Percentiles rank a stretch among this genome's conserved stretches.
phyloP scores from a whole-genome alignment of 805 yeast genomes.

The Komagataella pastoris region DNA sequence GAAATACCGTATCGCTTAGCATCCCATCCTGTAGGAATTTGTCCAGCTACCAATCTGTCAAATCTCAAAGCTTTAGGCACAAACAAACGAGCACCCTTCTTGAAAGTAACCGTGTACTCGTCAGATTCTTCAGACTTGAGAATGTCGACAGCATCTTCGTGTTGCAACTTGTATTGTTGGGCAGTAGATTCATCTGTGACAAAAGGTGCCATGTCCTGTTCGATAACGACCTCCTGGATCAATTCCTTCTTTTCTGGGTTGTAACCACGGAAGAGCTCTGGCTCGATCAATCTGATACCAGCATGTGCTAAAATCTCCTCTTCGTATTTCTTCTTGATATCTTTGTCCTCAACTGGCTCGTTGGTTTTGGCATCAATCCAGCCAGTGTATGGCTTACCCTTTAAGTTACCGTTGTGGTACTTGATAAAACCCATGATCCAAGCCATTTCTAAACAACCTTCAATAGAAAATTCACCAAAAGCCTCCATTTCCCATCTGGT shows the following conservation, averaged over 20 bases:
- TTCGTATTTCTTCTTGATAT: slow-evolving; percentile 87
- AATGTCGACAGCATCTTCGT: slow-evolving; percentile 86
- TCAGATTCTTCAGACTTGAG: slow-evolving; percentile 83
- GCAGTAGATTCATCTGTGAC: slow-evolving; percentile 95
- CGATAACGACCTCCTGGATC: slow-evolving; percentile 91
- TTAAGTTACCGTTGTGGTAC: slow-evolving; percentile 83
- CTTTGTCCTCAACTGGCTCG: slow-evolving; percentile 89
- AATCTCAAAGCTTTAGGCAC: slow-evolving; percentile 78
- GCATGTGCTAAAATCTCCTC: slow-evolving; percentile 78
- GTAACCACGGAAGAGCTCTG: slow-evolving; percentile 87
- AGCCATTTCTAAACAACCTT: slow-evolving; percentile 98
- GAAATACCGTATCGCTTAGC: slow-evolving; percentile 90
- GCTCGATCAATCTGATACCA: slow-evolving; percentile 95
- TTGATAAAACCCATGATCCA: slow-evolving; percentile 98
- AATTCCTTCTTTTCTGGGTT: slow-evolving; percentile 89
- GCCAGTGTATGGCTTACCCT: slow-evolving; percentile 87
- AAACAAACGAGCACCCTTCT: slow-evolving; percentile 84
- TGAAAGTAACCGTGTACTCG: slow-evolving; percentile 78
- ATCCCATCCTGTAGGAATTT: slow-evolving; percentile 98
- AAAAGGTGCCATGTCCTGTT: slow-evolving; percentile 93
- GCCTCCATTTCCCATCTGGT: slow-evolving; percentile 99
- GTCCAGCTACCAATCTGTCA: slow-evolving; percentile 77
- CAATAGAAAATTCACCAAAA: slow-evolving; percentile 83
- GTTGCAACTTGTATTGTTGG: slow-evolving; percentile 84
- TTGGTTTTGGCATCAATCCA: slow-evolving; percentile 95